Percentiles rank a stretch among this genome's conserved stretches.
Conservation (phyloP, 495 filamentous ascomycete species). For the Daldinia concentrica region DNA sequence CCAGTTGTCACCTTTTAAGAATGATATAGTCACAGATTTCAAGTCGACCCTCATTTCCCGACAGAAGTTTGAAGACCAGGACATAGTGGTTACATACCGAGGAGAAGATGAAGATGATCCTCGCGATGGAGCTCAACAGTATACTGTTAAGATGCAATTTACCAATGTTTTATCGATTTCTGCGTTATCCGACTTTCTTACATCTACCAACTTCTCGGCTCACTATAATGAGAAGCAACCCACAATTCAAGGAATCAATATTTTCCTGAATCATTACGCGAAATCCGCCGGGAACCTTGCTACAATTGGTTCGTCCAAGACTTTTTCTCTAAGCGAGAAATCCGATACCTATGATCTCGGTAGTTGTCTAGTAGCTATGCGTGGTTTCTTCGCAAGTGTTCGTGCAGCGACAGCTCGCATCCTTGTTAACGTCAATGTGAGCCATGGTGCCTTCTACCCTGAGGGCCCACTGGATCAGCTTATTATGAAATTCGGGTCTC, state of each 20-base stretch:
- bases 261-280: slow-evolving; percentile 46
- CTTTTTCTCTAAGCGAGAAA: slow-evolving; percentile 31
- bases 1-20: slow-evolving; percentile 14
- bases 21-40: slow-evolving; percentile 60
- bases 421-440: slow-evolving; percentile 61
- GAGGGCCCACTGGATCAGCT: slow-evolving; percentile 29
- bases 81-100: slow-evolving; percentile 41
- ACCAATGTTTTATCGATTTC: slow-evolving; percentile 54
- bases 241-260: slow-evolving; percentile 52
- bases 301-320: slow-evolving; percentile 37
- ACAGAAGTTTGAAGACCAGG: slow-evolving; percentile 51
- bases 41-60: slow-evolving; percentile 57
- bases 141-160: slow-evolving; percentile 50
- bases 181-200: slow-evolving; percentile 60
- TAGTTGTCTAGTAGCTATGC: slow-evolving; percentile 58
- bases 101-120: slow-evolving; percentile 42
- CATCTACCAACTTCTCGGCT: slow-evolving; percentile 49
- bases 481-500: background rate
- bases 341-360: slow-evolving; percentile 17
- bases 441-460: slow-evolving; percentile 44
- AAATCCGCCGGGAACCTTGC: slow-evolving; percentile 29
- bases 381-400: slow-evolving; percentile 68
- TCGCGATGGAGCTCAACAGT: slow-evolving; percentile 49
- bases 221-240: slow-evolving; percentile 51
- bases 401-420: slow-evolving; percentile 65